phyloP scores from a whole-genome alignment of 2,329 filamentous ascomycete genomes.

The Aspergillus calidoustus region DNA sequence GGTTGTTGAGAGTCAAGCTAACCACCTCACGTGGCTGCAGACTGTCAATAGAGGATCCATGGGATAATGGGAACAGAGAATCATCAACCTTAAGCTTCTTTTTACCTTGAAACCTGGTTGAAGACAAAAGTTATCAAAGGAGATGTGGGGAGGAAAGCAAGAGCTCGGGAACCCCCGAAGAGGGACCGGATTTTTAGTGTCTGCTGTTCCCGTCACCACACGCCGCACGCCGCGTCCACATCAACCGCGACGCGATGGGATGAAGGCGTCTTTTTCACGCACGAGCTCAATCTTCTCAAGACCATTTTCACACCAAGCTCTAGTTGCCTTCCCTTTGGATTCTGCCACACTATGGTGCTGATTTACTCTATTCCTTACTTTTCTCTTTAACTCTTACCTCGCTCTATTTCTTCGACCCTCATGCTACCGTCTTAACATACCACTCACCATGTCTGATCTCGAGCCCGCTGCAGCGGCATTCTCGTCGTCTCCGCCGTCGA shows the following conservation, averaged over 20 bases:
- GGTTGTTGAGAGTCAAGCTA: background rate
- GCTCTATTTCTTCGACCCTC: constrained; percentile 16
- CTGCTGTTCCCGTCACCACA: background rate
- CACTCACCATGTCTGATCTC: constrained; percentile 41
- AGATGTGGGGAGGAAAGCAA: background rate
- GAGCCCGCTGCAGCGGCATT: constrained; percentile 35
- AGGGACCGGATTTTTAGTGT: background rate
- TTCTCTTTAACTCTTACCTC: constrained; percentile 17
- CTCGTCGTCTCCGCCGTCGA: constrained; percentile 41
- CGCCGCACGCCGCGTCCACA: constrained; percentile 10
- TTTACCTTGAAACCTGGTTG: background rate
- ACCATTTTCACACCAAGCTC: constrained; percentile 4
- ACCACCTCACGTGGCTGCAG: background rate
- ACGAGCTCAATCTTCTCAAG: constrained; percentile 9
- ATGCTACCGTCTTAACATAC: constrained; percentile 26
- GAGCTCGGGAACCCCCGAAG: background rate
- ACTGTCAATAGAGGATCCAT: background rate
- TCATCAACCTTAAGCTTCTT: background rate
- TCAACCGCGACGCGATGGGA: constrained; percentile 11
- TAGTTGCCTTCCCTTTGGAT: background rate
- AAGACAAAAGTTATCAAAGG: background rate
- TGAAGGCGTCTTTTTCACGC: constrained; percentile 11
- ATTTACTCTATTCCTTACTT: constrained; percentile 15
- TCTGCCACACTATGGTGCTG: constrained; percentile 11
- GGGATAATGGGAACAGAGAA: background rate